Evolutionary conservation across 257 asterid species (phyloP).

Genomic region (Primulina huaijiensis): DNA sequence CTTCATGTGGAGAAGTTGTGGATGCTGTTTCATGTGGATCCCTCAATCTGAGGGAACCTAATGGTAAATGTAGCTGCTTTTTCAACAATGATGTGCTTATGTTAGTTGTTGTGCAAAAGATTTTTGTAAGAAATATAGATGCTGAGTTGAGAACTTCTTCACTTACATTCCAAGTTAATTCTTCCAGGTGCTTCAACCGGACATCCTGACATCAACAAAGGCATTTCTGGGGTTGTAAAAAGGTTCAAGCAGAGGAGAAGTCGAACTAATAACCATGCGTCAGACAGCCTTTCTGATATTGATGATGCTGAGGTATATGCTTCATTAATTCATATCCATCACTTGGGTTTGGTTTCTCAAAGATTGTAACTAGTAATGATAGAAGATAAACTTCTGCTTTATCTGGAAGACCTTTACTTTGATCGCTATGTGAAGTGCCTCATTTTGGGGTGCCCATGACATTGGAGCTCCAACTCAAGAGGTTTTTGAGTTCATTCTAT

Average conservation of each 20-base stretch:
- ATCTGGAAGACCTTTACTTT: neutral
- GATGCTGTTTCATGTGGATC: constrained; percentile 19
- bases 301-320: constrained; percentile 56
- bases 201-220: constrained; percentile 17
- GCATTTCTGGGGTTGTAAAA: constrained; percentile 16
- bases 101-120: neutral
- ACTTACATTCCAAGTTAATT: constrained; percentile 8
- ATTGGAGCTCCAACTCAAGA: neutral
- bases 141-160: constrained; percentile 6
- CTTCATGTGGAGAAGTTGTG: constrained; percentile 22
- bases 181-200: constrained; percentile 35
- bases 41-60: constrained; percentile 17
- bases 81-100: constrained; percentile 4
- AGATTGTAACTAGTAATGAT: neutral
- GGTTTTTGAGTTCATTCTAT: neutral
- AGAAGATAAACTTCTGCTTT: neutral
- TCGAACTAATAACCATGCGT: constrained; percentile 19
- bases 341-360: constrained; percentile 19
- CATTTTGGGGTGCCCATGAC: no score
- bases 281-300: constrained; percentile 41
- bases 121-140: constrained; percentile 5
- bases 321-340: constrained; percentile 4
- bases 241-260: constrained; percentile 20
- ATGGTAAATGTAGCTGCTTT: constrained; percentile 14
- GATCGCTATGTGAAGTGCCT: neutral